These are phyloP conservation scores for Dictyostelium citrinum DNA, from an alignment of 78 protist genomes.

Conservation along the genomic window DNA sequence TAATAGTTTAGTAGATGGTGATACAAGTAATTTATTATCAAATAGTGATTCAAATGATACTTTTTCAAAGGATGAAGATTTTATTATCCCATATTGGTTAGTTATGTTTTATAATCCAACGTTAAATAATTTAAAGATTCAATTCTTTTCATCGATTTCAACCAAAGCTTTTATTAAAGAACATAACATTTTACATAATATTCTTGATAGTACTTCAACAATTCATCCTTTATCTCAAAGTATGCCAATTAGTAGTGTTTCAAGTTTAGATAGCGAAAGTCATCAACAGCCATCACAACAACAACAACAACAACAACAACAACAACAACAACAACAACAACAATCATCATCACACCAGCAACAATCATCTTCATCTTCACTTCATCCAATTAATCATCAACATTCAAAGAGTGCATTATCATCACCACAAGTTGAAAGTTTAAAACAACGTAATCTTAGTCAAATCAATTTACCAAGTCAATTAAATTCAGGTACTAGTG, in stretches of 20 bases:
- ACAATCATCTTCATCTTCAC: not conserved
- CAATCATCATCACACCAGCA: not conserved
- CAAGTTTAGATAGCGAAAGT: not conserved
- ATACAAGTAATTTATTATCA: not conserved
- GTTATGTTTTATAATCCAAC: slow-evolving; percentile 25
- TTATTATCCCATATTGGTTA: slow-evolving; percentile 64
- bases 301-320: not conserved
- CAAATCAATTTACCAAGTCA: not conserved
- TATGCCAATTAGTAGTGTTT: not conserved
- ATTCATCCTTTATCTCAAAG: not conserved
- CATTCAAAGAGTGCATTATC: slow-evolving; percentile 9
- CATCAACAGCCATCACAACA: not conserved
- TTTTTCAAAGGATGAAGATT: not conserved
- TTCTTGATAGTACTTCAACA: not conserved
- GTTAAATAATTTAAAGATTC: slow-evolving; percentile 23
- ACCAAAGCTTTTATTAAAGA: not conserved
- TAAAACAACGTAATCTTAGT: not conserved
- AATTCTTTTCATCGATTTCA: slow-evolving; percentile 32
- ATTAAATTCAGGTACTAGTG: not conserved
- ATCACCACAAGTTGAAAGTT: not conserved
- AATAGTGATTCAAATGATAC: not conserved
- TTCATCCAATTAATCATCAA: not conserved
- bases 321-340: not conserved
- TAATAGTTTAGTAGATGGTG: not conserved
- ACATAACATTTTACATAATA: not conserved